phyloP scores from a whole-genome alignment of 2,329 filamentous ascomycete species.

The Blastomyces gilchristii region DNA sequence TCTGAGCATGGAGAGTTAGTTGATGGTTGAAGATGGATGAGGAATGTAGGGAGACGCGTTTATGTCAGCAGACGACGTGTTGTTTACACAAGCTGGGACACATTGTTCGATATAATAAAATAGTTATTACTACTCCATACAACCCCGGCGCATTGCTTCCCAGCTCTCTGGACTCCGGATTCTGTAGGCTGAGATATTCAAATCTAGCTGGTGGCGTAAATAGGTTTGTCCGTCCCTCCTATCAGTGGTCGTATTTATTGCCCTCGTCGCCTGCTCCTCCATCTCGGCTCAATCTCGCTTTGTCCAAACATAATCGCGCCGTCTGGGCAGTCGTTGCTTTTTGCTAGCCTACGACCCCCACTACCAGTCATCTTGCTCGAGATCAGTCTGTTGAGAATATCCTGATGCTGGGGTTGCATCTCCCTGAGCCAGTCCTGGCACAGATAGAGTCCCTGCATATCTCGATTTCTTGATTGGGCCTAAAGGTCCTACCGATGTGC shows the following conservation, averaged over 20 bases:
- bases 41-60: no score
- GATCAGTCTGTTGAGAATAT: neutral
- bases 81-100: no score
- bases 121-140: no score
- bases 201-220: neutral
- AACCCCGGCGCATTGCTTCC: neutral
- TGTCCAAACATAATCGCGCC: neutral
- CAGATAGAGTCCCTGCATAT: neutral
- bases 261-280: neutral
- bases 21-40: no score
- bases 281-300: neutral
- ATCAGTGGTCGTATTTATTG: neutral
- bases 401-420: neutral
- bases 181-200: neutral
- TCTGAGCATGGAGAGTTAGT: no score
- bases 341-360: neutral
- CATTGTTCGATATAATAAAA: no score
- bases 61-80: no score
- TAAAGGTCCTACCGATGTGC: neutral
- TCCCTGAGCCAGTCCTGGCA: neutral
- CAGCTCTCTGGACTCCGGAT: neutral
- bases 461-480: no score
- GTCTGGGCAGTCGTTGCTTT: slow-evolving; percentile 1
- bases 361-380: neutral
- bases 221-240: neutral